Percentiles rank a stretch among this genome's conserved stretches.
Conservation (phyloP, 2,329 filamentous ascomycete genomes). For the Pseudomassariella vexata region DNA sequence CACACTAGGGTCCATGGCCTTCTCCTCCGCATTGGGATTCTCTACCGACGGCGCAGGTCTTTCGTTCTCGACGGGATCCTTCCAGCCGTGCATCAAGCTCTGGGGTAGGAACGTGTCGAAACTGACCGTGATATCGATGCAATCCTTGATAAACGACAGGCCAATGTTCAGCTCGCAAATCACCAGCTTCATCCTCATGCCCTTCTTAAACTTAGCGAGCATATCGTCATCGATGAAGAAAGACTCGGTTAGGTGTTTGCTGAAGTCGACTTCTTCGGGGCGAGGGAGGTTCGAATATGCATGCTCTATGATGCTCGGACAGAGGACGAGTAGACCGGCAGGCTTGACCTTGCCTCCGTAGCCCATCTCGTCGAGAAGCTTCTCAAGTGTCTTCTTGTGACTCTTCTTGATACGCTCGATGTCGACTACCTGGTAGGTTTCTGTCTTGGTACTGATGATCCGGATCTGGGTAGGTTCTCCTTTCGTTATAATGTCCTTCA, state of each 20-base stretch:
- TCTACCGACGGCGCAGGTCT: conserved; percentile 40
- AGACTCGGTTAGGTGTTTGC: conserved; percentile 18
- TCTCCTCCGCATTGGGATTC: conserved; percentile 26
- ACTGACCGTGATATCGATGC: conserved; percentile 49
- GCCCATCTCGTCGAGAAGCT: conserved; percentile 2
- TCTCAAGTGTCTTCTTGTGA: conserved; percentile 22
- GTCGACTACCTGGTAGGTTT: conserved; percentile 54
- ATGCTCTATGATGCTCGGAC: conserved; percentile 39
- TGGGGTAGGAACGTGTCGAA: conserved; percentile 64
- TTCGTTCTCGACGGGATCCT: conserved; percentile 42
- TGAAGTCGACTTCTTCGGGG: conserved; percentile 22
- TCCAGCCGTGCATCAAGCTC: conserved; percentile 63
- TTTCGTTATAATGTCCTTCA: conserved; percentile 21
- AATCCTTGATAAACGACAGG: conserved; percentile 57
- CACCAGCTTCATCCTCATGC: conserved; percentile 55
- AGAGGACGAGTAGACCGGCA: conserved; percentile 39
- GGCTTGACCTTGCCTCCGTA: conserved; percentile 26
- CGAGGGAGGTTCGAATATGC: conserved; percentile 37
- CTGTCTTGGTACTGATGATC: conserved; percentile 40
- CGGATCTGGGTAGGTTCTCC: conserved; percentile 25
- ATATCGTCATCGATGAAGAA: conserved; percentile 64
- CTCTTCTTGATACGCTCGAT: conserved; percentile 41
- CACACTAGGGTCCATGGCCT: background rate
- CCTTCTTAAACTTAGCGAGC: conserved; percentile 48
- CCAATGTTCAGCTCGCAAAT: conserved; percentile 55